Percentiles rank a stretch among this genome's conserved stretches.
These are phyloP conservation scores for Epipyxis sp. DNA, from an alignment of 108 stramenopile genomes.

Conservation along the genomic window DNA sequence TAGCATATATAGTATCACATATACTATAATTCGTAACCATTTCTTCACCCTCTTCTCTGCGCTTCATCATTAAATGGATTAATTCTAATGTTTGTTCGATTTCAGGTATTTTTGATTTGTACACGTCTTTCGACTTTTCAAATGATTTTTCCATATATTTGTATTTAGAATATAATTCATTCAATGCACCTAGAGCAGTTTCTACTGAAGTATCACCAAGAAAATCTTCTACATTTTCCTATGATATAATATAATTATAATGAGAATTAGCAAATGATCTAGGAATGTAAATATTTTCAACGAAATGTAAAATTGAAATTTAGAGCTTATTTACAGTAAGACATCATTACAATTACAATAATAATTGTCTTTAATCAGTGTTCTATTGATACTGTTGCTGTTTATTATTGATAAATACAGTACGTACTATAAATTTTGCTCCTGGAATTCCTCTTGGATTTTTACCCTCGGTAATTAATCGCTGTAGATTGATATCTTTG, in stretches of 20 bases:
- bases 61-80: slow-evolving; percentile 42
- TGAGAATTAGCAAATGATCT: neutral
- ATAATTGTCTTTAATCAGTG: no score
- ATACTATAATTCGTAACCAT: slow-evolving; percentile 80
- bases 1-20: slow-evolving; percentile 87
- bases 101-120: slow-evolving; percentile 56
- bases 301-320: slow-evolving; percentile 2
- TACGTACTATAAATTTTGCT: slow-evolving; percentile 53
- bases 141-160: slow-evolving; percentile 43
- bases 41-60: slow-evolving; percentile 57
- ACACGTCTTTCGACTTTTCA: slow-evolving; percentile 39
- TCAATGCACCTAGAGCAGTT: slow-evolving; percentile 55
- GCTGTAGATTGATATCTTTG: slow-evolving; percentile 26
- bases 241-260: neutral
- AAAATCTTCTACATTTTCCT: slow-evolving; percentile 53
- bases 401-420: no score
- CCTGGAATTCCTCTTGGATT: slow-evolving; percentile 55
- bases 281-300: slow-evolving; percentile 17
- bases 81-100: slow-evolving; percentile 56
- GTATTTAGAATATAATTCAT: slow-evolving; percentile 52
- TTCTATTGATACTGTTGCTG: no score
- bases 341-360: slow-evolving; percentile 19
- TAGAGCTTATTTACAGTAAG: slow-evolving; percentile 12
- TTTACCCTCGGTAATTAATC: slow-evolving; percentile 33
- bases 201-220: slow-evolving; percentile 48